Evolutionary conservation across 768 basidiomycete species (phyloP), one percentile per base, ranked within the genome.

Genomic region (Pisolithus albus): DNA sequence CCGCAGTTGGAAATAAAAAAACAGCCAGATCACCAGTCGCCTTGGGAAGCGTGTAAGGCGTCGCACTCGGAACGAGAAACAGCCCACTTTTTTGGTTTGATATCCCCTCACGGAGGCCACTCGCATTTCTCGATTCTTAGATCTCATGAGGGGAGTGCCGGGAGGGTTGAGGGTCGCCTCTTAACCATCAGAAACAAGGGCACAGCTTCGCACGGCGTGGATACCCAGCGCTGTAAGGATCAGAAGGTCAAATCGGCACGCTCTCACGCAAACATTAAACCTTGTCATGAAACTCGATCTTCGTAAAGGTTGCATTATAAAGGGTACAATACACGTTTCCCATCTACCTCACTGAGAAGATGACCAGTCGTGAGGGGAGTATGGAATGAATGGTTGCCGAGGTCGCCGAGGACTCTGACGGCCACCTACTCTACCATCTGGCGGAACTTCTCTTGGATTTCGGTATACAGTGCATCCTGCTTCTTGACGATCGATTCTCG

Each of bases 361-460:
- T 34, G 39, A 21, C 42, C 26, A 15, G 43, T 45, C 23, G 43
- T 45, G 26, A 18, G 4, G 26, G 7, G 15, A 24, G n/a, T n/a
- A 30, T 23, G 30, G 23, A 18, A 44, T 47, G 43, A 48, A 53
- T 34, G 11, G 44, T 16, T 11, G 36, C 45, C 18, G 41, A 37
- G 37, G 47, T 41, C n/a, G 26, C 24, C 41, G 38, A 19, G 18
- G 21, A 3, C 19, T 15, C 11, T 23, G 52, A 13, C 21, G 24
- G 43, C 13, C 19, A 5, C 66, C 69, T 80, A 92, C 73, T 92
- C 88, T 59, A 75, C 85, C 68, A 92, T 70, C 69, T 87, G 85
- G 53, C 89, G 81, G 77, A 97, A 96, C 64, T 88, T 93, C 69
- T 93, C 92, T 63, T 86, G 85, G 55, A 97, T 96, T 72, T 96